phyloP scores from a whole-genome alignment of 371 early-diverging fungal genomes.

The Basidiobolus meristosporus region DNA sequence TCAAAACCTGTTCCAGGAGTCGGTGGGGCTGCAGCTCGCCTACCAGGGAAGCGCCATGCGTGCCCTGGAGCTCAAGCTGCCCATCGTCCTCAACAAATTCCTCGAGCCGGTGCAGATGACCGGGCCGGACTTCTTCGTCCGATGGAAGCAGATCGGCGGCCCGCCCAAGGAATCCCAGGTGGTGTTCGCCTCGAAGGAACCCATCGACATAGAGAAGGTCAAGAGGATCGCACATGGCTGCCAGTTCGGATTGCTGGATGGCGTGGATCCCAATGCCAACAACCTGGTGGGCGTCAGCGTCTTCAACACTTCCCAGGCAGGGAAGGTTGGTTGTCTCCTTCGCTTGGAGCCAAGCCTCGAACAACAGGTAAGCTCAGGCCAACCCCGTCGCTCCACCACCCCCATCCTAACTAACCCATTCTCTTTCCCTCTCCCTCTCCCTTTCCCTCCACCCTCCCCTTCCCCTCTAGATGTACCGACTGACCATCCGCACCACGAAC shows the following conservation, averaged over 20 bases:
- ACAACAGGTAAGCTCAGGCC: constrained; percentile 46
- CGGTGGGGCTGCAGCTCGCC: constrained; percentile 39
- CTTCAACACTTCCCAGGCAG: constrained; percentile 47
- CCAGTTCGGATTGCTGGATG: constrained; percentile 48
- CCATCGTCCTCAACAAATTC: constrained; percentile 68
- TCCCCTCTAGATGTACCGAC: constrained; percentile 60
- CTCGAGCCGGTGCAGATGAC: constrained; percentile 64
- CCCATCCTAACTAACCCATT: not conserved
- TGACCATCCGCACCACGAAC: constrained; percentile 80
- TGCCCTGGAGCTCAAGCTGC: constrained; percentile 39
- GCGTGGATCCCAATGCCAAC: constrained; percentile 73
- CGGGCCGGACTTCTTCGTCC: constrained; percentile 66
- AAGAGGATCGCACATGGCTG: constrained; percentile 33
- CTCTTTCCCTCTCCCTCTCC: not conserved
- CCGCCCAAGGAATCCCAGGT: constrained; percentile 55
- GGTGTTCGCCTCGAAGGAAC: constrained; percentile 35
- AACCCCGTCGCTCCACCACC: not conserved
- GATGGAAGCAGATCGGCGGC: constrained; percentile 92
- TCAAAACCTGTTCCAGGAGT: constrained; percentile 20
- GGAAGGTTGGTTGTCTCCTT: constrained; percentile 76
- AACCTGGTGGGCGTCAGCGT: constrained; percentile 84
- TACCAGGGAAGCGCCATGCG: constrained; percentile 30
- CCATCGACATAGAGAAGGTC: constrained; percentile 24
- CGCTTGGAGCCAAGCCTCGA: constrained; percentile 77
- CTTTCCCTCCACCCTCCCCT: not conserved